Conservation (phyloP, 768 basidiomycete genomes). For the Collybiopsis confluens region DNA sequence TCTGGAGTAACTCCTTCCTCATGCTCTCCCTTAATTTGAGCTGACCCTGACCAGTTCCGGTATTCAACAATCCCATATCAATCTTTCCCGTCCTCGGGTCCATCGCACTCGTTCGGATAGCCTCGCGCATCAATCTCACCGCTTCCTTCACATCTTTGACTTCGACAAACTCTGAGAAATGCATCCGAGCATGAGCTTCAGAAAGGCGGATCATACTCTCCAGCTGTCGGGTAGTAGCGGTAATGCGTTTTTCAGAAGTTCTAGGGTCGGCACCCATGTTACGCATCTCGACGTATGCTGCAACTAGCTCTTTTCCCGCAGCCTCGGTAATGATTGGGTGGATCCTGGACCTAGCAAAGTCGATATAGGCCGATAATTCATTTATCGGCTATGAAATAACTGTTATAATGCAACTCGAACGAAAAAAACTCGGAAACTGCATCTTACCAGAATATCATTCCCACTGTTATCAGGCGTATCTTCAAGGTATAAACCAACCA, state of each 20-base stretch:
- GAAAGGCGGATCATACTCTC: slow-evolving; percentile 96
- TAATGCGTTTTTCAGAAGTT: slow-evolving; percentile 88
- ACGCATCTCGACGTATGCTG: slow-evolving; percentile 90
- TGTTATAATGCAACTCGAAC: background rate
- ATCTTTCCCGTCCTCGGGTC: slow-evolving; percentile 97
- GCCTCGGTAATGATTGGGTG: slow-evolving; percentile 84
- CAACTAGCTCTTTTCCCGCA: slow-evolving; percentile 80
- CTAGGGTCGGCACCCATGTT: slow-evolving; percentile 88
- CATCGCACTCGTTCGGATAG: slow-evolving; percentile 91
- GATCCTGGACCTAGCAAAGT: slow-evolving; percentile 83
- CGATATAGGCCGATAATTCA: slow-evolving; percentile 90
- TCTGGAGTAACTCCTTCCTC: slow-evolving; percentile 68
- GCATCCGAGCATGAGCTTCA: slow-evolving; percentile 96
- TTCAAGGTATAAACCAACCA: slow-evolving; percentile 92
- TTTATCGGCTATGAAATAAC: slow-evolving; percentile 64
- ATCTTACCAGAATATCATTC: slow-evolving; percentile 72
- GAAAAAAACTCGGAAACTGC: background rate
- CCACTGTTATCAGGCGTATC: slow-evolving; percentile 69
- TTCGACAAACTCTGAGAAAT: slow-evolving; percentile 85
- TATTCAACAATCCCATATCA: slow-evolving; percentile 93
- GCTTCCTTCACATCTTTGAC: slow-evolving; percentile 87
- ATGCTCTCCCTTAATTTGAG: slow-evolving; percentile 86
- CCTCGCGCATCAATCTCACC: slow-evolving; percentile 92
- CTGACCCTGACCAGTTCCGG: slow-evolving; percentile 86
- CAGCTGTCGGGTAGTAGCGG: slow-evolving; percentile 95